These are phyloP conservation scores for Amanita jacksonii DNA, from an alignment of 768 basidiomycete species.

Conservation along the genomic window DNA sequence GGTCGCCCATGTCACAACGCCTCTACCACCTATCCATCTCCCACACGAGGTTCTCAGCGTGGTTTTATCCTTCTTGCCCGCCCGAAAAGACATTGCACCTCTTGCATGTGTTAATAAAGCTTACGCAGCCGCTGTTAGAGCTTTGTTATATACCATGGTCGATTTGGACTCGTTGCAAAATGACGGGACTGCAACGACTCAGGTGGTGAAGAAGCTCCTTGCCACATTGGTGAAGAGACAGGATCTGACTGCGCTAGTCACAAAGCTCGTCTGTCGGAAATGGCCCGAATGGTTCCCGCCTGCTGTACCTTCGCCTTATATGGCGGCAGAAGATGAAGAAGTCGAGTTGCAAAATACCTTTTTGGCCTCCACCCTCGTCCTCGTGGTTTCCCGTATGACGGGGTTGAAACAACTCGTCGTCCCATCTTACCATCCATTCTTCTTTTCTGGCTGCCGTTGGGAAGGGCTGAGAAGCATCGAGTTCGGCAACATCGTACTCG, in stretches of 20 bases:
- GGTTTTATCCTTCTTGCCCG: not conserved
- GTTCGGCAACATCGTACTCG: slow-evolving; percentile 24
- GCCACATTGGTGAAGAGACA: slow-evolving; percentile 1
- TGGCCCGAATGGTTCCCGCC: slow-evolving; percentile 34
- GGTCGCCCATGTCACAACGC: not conserved
- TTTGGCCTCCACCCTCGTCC: slow-evolving; percentile 31
- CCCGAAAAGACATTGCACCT: slow-evolving; percentile 2
- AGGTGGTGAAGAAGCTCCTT: not conserved
- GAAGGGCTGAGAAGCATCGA: slow-evolving; percentile 24
- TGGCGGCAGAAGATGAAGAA: slow-evolving; percentile 1
- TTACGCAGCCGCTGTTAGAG: slow-evolving; percentile 1
- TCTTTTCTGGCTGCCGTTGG: slow-evolving; percentile 19
- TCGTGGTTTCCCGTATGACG: slow-evolving; percentile 38
- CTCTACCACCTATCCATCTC: not conserved
- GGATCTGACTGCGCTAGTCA: slow-evolving; percentile 32
- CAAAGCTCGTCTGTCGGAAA: slow-evolving; percentile 27
- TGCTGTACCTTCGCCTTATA: not conserved
- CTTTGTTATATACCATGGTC: not conserved
- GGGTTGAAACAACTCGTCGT: slow-evolving; percentile 29
- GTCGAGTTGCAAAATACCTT: slow-evolving; percentile 14
- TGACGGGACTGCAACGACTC: not conserved
- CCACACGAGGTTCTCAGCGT: slow-evolving; percentile 4
- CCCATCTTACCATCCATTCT: slow-evolving; percentile 31
- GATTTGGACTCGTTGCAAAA: not conserved
- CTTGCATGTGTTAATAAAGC: slow-evolving; percentile 1